Base-by-base conservation (phyloP, 129 eudicot genomes). In the Smallanthus sonchifolius region DNA sequence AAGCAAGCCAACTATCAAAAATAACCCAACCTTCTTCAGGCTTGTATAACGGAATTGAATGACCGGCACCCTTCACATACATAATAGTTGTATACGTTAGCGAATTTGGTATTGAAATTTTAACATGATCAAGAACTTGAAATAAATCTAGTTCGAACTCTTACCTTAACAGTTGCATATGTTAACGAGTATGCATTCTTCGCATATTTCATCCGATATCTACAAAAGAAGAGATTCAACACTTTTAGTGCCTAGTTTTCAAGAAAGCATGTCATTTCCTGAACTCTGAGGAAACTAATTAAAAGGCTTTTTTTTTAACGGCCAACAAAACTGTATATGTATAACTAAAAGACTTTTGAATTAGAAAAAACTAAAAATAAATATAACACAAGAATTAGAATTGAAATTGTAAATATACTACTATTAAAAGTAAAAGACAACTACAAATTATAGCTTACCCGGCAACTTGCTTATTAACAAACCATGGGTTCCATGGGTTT, bases 401-500 rank as follows among this genome's bases (percentile, higher is more conserved):
- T 24, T 24, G 30, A 24, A 24, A 24, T 0, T 1, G 30, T 0
- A 24, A 24, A 24, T 24, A 24, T 24, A 24, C 30, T 24, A 24
- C 30, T 24, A 24, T 24, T 24, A 24, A 24, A 24, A 24, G 30
- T 24, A 24, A 24, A 24, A 24, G 30, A 24, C 30, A 24, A 24
- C 30, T 24, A 24, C 30, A 24, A 24, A 24, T 24, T 2, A 11
- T 36, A 51, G 11, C 77, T 78, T 17, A 78, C 82, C 82, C 82
- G 2, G 65, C 77, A 10, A 78, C 38, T 60, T 78, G 82, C 10
- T 51, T 20, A 2, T 34, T 9, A 62, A 70, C 82, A 6, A 36
- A 78, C 66, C 71, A 78, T 48, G 77, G 82, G 14, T 70, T 28
- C 82, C 82, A 78, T 4, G 49, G 57, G 20, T 19, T 78, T 39